Conservation (phyloP, 345 rosid species). For the Salix brachista region DNA sequence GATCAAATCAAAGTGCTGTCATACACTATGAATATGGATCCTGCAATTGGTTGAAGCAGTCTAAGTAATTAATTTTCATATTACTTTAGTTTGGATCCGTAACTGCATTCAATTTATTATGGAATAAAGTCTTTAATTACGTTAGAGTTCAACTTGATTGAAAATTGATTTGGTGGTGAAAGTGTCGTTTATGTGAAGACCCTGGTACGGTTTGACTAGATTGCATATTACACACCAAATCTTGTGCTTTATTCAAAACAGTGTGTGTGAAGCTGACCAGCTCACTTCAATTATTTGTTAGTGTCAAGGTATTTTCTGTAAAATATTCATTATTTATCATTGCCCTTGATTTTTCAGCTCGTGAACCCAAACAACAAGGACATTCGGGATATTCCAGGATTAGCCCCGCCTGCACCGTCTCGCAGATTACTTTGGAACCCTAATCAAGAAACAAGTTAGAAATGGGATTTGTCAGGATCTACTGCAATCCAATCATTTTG, state of each 20-base stretch:
- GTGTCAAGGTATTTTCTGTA: not conserved
- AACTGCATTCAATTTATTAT: not conserved
- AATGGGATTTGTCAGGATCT: not conserved
- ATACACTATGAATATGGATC: not conserved
- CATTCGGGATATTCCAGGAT: conserved; percentile 79
- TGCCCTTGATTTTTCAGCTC: conserved; percentile 41
- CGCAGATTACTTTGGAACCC: conserved; percentile 72
- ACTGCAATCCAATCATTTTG: not conserved
- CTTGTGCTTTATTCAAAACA: not conserved
- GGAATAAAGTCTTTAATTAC: not conserved
- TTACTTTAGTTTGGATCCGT: not conserved
- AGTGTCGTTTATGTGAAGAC: not conserved
- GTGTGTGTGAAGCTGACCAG: not conserved
- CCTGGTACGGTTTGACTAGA: not conserved
- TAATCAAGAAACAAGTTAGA: conserved; percentile 13
- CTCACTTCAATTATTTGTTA: not conserved
- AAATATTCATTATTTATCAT: not conserved
- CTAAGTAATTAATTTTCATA: not conserved
- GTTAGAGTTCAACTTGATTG: not conserved
- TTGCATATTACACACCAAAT: not conserved
- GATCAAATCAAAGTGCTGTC: not conserved
- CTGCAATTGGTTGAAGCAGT: not conserved
- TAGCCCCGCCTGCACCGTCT: conserved; percentile 84
- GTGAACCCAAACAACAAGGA: conserved; percentile 89
- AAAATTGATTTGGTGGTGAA: not conserved